Evolutionary conservation across 2,329 filamentous ascomycete species (phyloP).

Genomic region (Ceratocystis diversiconidia): DNA sequence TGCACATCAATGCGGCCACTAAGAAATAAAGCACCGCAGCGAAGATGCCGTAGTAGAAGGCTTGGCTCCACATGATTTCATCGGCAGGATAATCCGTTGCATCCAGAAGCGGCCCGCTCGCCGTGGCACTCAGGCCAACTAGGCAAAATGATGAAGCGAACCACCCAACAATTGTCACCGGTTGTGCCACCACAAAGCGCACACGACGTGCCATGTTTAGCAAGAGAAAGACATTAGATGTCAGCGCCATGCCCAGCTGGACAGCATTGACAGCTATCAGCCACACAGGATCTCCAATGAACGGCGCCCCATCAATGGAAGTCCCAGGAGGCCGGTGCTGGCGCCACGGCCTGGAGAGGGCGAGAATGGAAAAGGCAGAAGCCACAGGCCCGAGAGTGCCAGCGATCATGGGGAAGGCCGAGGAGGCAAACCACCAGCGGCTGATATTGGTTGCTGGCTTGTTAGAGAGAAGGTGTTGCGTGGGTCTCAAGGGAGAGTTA

Average conservation of each 20-base stretch:
- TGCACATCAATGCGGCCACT: conserved; percentile 58
- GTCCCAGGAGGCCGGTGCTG: conserved; percentile 37
- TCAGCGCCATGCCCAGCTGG: conserved; percentile 60
- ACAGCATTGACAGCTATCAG: conserved; percentile 61
- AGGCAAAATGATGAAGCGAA: conserved; percentile 51
- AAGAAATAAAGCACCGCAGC: conserved; percentile 68
- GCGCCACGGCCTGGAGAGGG: conserved; percentile 69
- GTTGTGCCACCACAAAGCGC: conserved; percentile 68
- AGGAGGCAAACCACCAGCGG: conserved; percentile 50
- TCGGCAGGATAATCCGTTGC: conserved; percentile 24
- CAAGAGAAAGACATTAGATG: conserved; percentile 68
- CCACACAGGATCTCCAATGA: conserved; percentile 56
- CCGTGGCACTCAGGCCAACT: conserved; percentile 50
- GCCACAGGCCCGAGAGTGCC: conserved; percentile 76
- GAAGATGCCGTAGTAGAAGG: conserved; percentile 75
- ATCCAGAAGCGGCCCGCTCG: conserved; percentile 40
- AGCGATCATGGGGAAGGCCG: conserved; percentile 62
- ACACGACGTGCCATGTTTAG: conserved; percentile 75
- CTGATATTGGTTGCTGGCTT: conserved; percentile 23
- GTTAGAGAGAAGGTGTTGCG: background rate
- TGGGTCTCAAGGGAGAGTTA: too few relatives aligned
- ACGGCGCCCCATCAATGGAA: conserved; percentile 32
- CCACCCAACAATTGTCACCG: conserved; percentile 73
- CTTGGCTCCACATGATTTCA: conserved; percentile 57
- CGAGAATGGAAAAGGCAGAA: conserved; percentile 75